Base-by-base conservation (phyloP, 768 basidiomycete genomes). In the Leccinum disarticulatum region DNA sequence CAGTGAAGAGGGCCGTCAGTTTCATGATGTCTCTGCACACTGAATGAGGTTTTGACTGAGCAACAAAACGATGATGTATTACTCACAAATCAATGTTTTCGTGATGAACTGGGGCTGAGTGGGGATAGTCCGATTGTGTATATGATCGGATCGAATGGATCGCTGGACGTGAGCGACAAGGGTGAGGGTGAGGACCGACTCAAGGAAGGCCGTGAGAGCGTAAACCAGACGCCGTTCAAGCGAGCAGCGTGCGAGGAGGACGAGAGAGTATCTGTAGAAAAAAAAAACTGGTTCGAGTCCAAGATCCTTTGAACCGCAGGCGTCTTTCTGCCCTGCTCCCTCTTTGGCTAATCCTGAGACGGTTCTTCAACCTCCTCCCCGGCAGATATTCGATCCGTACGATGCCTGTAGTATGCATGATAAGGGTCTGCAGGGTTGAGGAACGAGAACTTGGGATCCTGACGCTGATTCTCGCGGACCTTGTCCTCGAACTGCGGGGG, bases 371-470 rank as follows among this genome's bases (percentile, higher is more conserved):
- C 79, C 10, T 84, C 69, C 69, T 92, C 90, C 19, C 93, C 93
- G 6, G 85, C 85, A 55, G 83, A 77, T 62, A 94, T 84, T 70
- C 86, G 87, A 52, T 94, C 92, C 77, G 96, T 85, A 70, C 90
- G 87, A 79, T 95, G 86, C 71, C 91, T 87, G 72, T 99, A 99
- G 78, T 99, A 98, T 61, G 92, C 92, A 87, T 98, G 93, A 79
- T 97, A 99, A 64, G 97, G 93, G 81, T 99, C 97, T 51, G 86
- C 85, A 62, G 93, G 88, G 79, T 96, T 96, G 74, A 99, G 84
- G 81, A 99, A 98, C 59, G 95, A 93, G 82, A 98, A 99, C 78
- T 97, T 96, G 58, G 95, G 93, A 80, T 98, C 96, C 64, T 87
- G 84, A 77, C 93, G 92, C 76, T 95, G 95, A 68, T 91, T 90